Evolutionary conservation across 2,329 filamentous ascomycete species (phyloP).

Genomic region (Monosporascus sp.): DNA sequence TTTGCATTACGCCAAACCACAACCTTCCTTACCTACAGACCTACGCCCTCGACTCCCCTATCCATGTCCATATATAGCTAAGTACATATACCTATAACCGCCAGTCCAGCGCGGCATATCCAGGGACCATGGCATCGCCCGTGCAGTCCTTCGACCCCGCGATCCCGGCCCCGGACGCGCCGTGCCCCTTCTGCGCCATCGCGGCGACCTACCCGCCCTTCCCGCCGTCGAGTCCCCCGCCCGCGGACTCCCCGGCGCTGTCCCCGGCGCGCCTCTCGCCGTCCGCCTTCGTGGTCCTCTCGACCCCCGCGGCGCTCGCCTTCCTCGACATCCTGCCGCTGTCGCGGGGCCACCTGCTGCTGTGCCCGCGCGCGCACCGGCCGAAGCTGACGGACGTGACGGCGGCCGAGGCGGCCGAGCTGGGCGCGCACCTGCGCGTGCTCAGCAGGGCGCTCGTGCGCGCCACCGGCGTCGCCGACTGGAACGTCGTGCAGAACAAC

Average conservation of each 20-base stretch:
- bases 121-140: background rate
- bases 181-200: constrained; percentile 62
- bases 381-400: constrained; percentile 71
- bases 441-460: constrained; percentile 66
- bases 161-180: constrained; percentile 23
- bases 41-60: too few species aligned
- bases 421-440: constrained; percentile 64
- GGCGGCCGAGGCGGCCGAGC: constrained; percentile 56
- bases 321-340: constrained; percentile 94
- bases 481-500: constrained; percentile 98
- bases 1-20: too few species aligned
- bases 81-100: background rate
- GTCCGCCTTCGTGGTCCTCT: constrained; percentile 63
- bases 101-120: background rate
- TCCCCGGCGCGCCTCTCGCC: constrained; percentile 24
- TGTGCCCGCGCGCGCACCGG: constrained; percentile 72
- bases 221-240: constrained; percentile 38
- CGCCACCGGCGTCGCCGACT: constrained; percentile 70
- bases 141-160: constrained; percentile 30
- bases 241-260: constrained; percentile 27
- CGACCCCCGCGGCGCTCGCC: constrained; percentile 70
- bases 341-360: constrained; percentile 73
- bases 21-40: too few species aligned
- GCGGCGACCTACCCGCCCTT: constrained; percentile 43
- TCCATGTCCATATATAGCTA: too few species aligned